Evolutionary conservation across 345 rosid genomes (phyloP).

Genomic region (Citrus cavaleriei): DNA sequence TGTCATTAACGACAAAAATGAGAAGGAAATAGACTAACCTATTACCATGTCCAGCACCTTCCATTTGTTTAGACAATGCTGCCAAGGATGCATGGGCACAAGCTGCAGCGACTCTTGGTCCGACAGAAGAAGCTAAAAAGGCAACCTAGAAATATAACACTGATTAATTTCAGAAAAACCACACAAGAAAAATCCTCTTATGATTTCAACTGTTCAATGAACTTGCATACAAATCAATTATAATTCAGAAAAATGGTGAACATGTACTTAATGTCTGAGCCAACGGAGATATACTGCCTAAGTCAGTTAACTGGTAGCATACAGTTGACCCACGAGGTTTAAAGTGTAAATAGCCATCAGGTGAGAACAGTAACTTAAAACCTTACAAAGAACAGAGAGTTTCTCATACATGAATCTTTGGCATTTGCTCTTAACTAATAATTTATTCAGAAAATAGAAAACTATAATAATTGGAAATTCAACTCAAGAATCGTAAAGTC

Average conservation of each 20-base stretch:
- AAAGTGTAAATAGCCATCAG: neutral
- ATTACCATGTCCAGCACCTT: slow-evolving; percentile 31
- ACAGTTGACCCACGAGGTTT: neutral
- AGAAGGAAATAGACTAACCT: slow-evolving; percentile 46
- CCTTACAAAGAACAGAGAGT: neutral
- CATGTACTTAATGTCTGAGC: neutral
- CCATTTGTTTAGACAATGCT: slow-evolving; percentile 57
- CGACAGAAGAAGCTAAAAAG: slow-evolving; percentile 93
- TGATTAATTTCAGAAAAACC: slow-evolving; percentile 13
- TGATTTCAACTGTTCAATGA: neutral
- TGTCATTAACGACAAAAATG: neutral
- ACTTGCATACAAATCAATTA: neutral
- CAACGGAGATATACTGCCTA: neutral
- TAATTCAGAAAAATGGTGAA: neutral
- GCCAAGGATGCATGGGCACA: slow-evolving; percentile 96
- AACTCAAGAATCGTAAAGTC: neutral
- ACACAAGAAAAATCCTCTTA: slow-evolving; percentile 2
- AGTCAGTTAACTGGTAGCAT: neutral
- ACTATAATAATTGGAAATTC: neutral
- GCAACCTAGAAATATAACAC: slow-evolving; percentile 59
- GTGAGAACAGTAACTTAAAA: neutral
- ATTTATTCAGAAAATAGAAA: neutral
- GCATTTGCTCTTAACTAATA: neutral
- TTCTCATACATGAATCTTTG: neutral
- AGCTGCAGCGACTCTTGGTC: slow-evolving; percentile 98